Conservation (phyloP, 2,329 filamentous ascomycete genomes). For the Penicillium freii region DNA sequence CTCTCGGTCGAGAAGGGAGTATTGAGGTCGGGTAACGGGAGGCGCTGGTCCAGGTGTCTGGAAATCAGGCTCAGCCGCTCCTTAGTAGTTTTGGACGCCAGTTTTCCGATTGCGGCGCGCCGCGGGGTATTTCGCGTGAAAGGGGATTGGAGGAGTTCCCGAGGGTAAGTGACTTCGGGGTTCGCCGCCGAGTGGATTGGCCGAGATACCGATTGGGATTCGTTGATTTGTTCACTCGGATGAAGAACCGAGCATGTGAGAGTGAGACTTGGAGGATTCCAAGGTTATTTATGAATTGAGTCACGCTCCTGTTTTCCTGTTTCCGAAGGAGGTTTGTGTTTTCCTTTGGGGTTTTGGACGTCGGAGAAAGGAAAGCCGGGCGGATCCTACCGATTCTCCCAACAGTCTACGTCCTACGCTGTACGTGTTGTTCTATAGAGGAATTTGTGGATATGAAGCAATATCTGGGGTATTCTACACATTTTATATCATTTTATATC, state of each 20-base stretch:
- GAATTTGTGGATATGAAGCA: neutral
- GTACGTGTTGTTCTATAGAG: constrained; percentile 12
- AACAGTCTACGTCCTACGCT: constrained; percentile 11
- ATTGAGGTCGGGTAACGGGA: constrained; percentile 58
- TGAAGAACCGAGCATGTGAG: neutral
- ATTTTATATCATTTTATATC: neutral
- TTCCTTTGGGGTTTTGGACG: constrained; percentile 1
- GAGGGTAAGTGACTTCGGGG: constrained; percentile 26
- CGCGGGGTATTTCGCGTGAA: constrained; percentile 26
- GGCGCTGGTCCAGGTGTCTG: constrained; percentile 57
- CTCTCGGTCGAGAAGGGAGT: constrained; percentile 64
- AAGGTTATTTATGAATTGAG: constrained; percentile 7
- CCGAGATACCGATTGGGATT: constrained; percentile 9
- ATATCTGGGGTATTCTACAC: neutral
- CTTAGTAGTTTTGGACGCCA: constrained; percentile 50
- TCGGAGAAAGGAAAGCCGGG: constrained; percentile 12
- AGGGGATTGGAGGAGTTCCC: constrained; percentile 19
- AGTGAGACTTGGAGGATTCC: neutral
- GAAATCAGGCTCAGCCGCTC: constrained; percentile 60
- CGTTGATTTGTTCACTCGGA: constrained; percentile 12
- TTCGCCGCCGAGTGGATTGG: constrained; percentile 23
- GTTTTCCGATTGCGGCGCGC: constrained; percentile 40
- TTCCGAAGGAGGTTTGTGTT: neutral
- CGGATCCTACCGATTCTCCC: constrained; percentile 17
- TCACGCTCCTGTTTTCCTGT: neutral